Evolutionary conservation across 495 filamentous ascomycete genomes (phyloP), one percentile per base, ranked within the genome.

Genomic region (Penicillium manginii): DNA sequence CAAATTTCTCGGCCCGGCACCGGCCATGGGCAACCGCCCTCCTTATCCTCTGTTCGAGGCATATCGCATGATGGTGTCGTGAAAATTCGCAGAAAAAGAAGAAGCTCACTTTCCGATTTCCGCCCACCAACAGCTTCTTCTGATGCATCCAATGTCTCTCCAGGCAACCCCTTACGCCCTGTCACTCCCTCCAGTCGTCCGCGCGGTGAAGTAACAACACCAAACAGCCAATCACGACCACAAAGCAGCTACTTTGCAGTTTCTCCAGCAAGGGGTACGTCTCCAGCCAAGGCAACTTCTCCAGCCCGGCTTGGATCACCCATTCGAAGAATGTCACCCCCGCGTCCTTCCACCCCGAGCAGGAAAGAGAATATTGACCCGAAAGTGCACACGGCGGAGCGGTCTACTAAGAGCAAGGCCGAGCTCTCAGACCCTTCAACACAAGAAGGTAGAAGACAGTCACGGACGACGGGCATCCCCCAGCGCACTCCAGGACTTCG

Each of bases 41-140:
- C 75, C 15, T 32, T 77, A n/a, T 75, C 73, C 7, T 74, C 73
- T 6, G 63, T 77, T 40, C 60, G 65, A 48, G 73, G 70, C 0
- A 67, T 76, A 37, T 65, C 73, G 4, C 61, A 69, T 5, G 72
- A 74, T 57, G 65, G 68, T 6, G 65, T 71, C 57, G 81, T 67
- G 81, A 78, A 62, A 47, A 51, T 65, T 53, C 74, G 86, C 63
- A 91, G 88, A 75, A 97, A 96, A 75, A 82, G 94, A 59, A 87
- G 94, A 62, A 96, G 92, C 72, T 97, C 93, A 21, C 74, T 98
- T 21, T 96, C 92, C 15, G 94, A 98, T 67, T 77, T 98, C 26
- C 89, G 90, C 66, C 79, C 78, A 42, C 76, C 82, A 5, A 83
- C 88, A 68, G 71, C 76, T 19, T 74, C 71, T 22, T 68, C 73